Percentiles rank a stretch among this genome's conserved stretches.
These are phyloP conservation scores for Papiliotrema laurentii DNA, from an alignment of 1,284 basidiomycete species.

Conservation along the genomic window DNA sequence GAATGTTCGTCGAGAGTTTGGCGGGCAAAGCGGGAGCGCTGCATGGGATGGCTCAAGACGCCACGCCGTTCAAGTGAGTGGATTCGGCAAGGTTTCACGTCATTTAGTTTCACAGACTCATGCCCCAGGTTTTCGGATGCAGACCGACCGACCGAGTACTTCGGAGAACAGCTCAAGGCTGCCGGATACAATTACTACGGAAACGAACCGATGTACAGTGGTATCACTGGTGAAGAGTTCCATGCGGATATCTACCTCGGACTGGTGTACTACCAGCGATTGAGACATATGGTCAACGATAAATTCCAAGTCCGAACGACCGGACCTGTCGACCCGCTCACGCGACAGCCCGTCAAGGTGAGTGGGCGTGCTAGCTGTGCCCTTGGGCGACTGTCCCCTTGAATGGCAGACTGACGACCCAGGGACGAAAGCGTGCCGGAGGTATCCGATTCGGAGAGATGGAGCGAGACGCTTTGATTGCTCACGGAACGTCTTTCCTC, in stretches of 20 bases:
- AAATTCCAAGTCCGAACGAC: constrained; percentile 99
- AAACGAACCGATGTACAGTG: constrained; percentile 99
- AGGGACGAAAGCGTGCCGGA: constrained; percentile 97
- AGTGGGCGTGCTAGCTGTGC: constrained; percentile 24
- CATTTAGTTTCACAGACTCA: constrained; percentile 7
- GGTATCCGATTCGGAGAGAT: constrained; percentile 99
- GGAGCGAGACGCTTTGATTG: constrained; percentile 98
- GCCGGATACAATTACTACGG: constrained; percentile 99
- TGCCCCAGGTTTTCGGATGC: constrained; percentile 81
- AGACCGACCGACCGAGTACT: constrained; percentile 94
- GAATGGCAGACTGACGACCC: constrained; percentile 4
- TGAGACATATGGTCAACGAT: constrained; percentile 99
- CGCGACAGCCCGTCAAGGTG: constrained; percentile 95
- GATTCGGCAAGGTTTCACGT: too few species aligned
- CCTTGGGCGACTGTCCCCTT: neutral
- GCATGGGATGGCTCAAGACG: constrained; percentile 97
- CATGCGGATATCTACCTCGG: constrained; percentile 98
- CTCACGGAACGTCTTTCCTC: constrained; percentile 96
- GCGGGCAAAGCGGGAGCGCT: constrained; percentile 97
- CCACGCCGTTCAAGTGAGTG: constrained; percentile 88
- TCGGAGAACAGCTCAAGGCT: constrained; percentile 88
- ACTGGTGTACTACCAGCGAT: constrained; percentile 95
- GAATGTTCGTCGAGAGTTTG: constrained; percentile 99
- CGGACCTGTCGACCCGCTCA: constrained; percentile 91
- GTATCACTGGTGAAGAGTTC: constrained; percentile 97